These are phyloP conservation scores for Boletales sp. DNA, from an alignment of 768 basidiomycete genomes.

Conservation along the genomic window DNA sequence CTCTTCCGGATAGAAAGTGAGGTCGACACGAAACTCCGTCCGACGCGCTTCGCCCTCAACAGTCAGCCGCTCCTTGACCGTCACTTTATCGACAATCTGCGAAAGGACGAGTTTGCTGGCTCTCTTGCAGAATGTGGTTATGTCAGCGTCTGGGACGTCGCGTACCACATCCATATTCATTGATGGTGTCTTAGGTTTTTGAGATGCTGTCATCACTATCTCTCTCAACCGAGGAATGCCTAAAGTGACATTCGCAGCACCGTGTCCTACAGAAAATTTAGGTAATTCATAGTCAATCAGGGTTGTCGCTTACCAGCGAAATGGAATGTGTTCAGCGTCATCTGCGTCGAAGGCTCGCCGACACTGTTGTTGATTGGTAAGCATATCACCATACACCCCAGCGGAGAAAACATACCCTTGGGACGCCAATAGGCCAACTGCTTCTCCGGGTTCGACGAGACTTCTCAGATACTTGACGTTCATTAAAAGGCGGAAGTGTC, in stretches of 20 bases:
- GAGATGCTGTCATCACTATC: constrained; percentile 98
- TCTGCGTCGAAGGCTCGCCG: constrained; percentile 98
- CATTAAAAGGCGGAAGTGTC: constrained; percentile 78
- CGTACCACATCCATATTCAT: constrained; percentile 80
- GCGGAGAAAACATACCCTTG: constrained; percentile 68
- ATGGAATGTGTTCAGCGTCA: constrained; percentile 99
- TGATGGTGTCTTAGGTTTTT: constrained; percentile 93
- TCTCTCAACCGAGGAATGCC: constrained; percentile 98
- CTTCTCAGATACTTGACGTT: constrained; percentile 91
- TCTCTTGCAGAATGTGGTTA: constrained; percentile 82
- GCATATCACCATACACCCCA: background rate
- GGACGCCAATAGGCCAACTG: constrained; percentile 94
- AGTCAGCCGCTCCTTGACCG: constrained; percentile 74
- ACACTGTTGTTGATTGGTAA: constrained; percentile 50
- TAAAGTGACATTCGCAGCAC: constrained; percentile 97
- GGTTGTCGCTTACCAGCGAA: constrained; percentile 71
- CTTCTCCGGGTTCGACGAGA: constrained; percentile 95
- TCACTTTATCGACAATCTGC: constrained; percentile 80
- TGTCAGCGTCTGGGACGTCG: constrained; percentile 48
- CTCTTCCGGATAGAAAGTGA: constrained; percentile 80
- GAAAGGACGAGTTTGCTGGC: constrained; percentile 84
- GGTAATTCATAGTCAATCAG: background rate
- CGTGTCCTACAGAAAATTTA: constrained; percentile 65
- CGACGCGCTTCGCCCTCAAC: constrained; percentile 65
- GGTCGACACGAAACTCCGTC: constrained; percentile 75